Conservation (phyloP, 352 stramenopile genomes). For the Pythium aristosporum region DNA sequence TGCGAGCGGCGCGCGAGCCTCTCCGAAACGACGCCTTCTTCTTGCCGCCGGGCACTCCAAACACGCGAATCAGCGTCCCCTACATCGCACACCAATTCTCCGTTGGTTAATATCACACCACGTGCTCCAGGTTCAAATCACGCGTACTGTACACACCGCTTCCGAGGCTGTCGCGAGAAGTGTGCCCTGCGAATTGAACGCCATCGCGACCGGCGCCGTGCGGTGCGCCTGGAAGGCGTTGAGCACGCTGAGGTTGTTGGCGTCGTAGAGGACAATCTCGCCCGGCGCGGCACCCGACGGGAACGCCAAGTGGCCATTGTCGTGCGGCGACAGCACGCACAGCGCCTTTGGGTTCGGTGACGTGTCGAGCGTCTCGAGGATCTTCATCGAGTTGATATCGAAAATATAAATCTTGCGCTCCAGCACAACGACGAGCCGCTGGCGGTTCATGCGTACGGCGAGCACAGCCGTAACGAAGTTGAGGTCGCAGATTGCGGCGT, state of each 20-base stretch:
- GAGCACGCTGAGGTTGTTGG: conserved; percentile 89
- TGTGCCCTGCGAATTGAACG: conserved; percentile 85
- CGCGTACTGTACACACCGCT: conserved; percentile 46
- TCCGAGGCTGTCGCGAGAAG: conserved; percentile 90
- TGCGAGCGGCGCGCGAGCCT: conserved; percentile 94
- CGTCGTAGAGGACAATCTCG: conserved; percentile 92
- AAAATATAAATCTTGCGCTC: conserved; percentile 93
- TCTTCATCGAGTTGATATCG: conserved; percentile 93
- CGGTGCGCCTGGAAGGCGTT: conserved; percentile 91
- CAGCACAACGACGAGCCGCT: conserved; percentile 85
- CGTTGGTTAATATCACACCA: conserved; percentile 10
- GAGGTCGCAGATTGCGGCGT: conserved; percentile 88
- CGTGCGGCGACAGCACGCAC: conserved; percentile 82
- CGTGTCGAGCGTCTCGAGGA: conserved; percentile 90
- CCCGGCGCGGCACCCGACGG: conserved; percentile 76
- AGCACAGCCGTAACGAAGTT: conserved; percentile 91
- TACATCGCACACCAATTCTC: conserved; percentile 34
- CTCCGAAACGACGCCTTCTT: conserved; percentile 93
- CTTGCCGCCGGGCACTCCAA: conserved; percentile 90
- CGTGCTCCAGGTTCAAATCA: not conserved
- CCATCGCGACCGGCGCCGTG: conserved; percentile 83
- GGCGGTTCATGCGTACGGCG: conserved; percentile 90
- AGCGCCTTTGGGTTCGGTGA: conserved; percentile 84
- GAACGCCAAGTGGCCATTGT: conserved; percentile 86
- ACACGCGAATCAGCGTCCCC: conserved; percentile 98